Evolutionary conservation across 2,329 filamentous ascomycete genomes (phyloP).

Genomic region (Zymoseptoria brevis): DNA sequence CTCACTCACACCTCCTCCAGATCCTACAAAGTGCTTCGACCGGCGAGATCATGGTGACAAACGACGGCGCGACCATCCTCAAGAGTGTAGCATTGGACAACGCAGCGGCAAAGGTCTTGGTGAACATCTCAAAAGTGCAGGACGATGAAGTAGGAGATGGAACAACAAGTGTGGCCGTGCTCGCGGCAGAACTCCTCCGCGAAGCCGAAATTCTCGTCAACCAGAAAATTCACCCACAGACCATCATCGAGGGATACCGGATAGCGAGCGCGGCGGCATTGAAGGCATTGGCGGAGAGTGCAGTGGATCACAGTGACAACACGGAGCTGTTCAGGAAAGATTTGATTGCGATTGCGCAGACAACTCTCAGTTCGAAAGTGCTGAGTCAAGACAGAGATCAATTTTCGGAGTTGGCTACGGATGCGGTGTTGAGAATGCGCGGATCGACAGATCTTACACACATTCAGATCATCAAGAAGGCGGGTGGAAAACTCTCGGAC

Average conservation of each 20-base stretch:
- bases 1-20: constrained; percentile 8
- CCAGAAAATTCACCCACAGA: constrained; percentile 98
- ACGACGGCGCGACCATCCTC: constrained; percentile 95
- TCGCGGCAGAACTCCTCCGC: constrained; percentile 87
- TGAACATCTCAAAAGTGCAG: constrained; percentile 99
- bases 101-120: constrained; percentile 92
- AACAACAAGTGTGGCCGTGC: constrained; percentile 92
- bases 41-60: constrained; percentile 95
- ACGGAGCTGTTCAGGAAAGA: constrained; percentile 80
- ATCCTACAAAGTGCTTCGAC: constrained; percentile 57
- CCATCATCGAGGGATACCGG: constrained; percentile 97
- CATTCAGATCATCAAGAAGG: constrained; percentile 99
- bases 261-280: constrained; percentile 91
- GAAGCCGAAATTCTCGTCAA: constrained; percentile 96
- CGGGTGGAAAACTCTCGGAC: constrained; percentile 92
- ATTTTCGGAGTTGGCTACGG: constrained; percentile 81
- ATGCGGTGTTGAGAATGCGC: constrained; percentile 83
- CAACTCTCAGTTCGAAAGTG: constrained; percentile 95
- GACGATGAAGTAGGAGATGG: constrained; percentile 98
- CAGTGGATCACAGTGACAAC: constrained; percentile 83
- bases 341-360: constrained; percentile 81
- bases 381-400: constrained; percentile 88
- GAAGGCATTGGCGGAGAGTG: constrained; percentile 70
- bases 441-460: constrained; percentile 90
- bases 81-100: constrained; percentile 99